Percentiles rank a stretch among this genome's conserved stretches.
Evolutionary conservation across 1,139 yeast genomes (phyloP).

Genomic region (Taiozyma onychis): DNA sequence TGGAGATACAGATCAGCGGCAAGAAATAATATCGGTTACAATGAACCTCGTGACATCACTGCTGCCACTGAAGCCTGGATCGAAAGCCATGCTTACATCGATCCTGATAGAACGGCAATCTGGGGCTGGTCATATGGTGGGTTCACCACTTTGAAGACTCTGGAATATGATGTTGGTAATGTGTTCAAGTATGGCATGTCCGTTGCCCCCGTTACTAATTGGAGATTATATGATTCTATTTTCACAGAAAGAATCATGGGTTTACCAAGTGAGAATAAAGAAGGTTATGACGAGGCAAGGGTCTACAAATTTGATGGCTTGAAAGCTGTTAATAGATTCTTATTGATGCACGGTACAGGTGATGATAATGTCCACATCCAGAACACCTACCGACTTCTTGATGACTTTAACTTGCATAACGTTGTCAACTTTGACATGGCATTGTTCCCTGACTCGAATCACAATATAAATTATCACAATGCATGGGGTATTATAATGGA

Average conservation of each 20-base stretch:
- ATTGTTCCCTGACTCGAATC: constrained; percentile 82
- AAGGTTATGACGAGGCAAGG: constrained; percentile 40
- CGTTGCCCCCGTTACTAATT: constrained; percentile 74
- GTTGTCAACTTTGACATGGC: constrained; percentile 81
- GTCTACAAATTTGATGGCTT: constrained; percentile 42
- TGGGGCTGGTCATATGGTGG: constrained; percentile 91
- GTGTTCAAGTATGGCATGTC: constrained; percentile 66
- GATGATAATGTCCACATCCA: constrained; percentile 90
- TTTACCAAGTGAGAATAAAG: constrained; percentile 43
- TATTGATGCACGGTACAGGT: constrained; percentile 84
- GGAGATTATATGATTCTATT: constrained; percentile 64
- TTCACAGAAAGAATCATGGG: constrained; percentile 83
- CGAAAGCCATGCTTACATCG: constrained; percentile 44
- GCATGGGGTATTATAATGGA: constrained; percentile 65
- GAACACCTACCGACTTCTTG: constrained; percentile 65
- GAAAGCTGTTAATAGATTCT: constrained; percentile 44
- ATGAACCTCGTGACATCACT: constrained; percentile 73
- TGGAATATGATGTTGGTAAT: constrained; percentile 56
- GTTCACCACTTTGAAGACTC: constrained; percentile 57
- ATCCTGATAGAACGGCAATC: constrained; percentile 52
- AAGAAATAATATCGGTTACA: constrained; percentile 57
- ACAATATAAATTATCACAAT: constrained; percentile 63
- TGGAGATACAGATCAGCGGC: constrained; percentile 63
- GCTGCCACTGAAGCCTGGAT: constrained; percentile 55
- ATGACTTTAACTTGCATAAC: constrained; percentile 48